These are phyloP conservation scores for Trypanosoma mega DNA, from an alignment of 208 protist species.

Conservation along the genomic window DNA sequence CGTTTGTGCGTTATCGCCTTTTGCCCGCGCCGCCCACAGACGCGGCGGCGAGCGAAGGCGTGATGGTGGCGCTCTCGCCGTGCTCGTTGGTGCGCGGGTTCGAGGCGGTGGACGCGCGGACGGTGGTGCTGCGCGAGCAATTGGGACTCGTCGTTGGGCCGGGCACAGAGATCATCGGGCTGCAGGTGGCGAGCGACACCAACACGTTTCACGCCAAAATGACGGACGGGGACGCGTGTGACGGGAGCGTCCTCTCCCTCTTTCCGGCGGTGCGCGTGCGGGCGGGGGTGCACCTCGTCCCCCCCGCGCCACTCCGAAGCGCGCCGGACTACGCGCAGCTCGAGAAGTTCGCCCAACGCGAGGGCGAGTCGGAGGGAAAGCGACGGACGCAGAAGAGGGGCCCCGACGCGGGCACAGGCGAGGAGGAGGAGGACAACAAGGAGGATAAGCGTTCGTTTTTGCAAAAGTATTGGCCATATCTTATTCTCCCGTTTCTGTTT, in stretches of 20 bases:
- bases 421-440: constrained; percentile 57
- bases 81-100: constrained; percentile 88
- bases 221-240: constrained; percentile 81
- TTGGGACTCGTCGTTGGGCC: constrained; percentile 59
- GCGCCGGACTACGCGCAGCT: constrained; percentile 79
- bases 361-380: constrained; percentile 21
- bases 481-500: constrained; percentile 64
- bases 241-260: constrained; percentile 73
- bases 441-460: constrained; percentile 79
- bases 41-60: constrained; percentile 16
- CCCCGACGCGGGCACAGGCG: constrained; percentile 48
- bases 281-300: constrained; percentile 43
- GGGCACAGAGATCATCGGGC: constrained; percentile 47
- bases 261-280: constrained; percentile 73
- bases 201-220: constrained; percentile 90
- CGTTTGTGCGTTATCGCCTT: constrained; percentile 73
- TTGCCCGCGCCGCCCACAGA: constrained; percentile 22
- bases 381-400: constrained; percentile 43
- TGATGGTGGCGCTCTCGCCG: constrained; percentile 58
- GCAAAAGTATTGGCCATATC: constrained; percentile 90
- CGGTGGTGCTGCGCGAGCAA: constrained; percentile 70
- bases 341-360: constrained; percentile 26
- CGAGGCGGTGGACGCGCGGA: constrained; percentile 67
- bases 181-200: constrained; percentile 74
- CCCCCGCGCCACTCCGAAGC: constrained; percentile 28